Conservation (phyloP, 78 protist species). For the Pigoraptor vietnamica region DNA sequence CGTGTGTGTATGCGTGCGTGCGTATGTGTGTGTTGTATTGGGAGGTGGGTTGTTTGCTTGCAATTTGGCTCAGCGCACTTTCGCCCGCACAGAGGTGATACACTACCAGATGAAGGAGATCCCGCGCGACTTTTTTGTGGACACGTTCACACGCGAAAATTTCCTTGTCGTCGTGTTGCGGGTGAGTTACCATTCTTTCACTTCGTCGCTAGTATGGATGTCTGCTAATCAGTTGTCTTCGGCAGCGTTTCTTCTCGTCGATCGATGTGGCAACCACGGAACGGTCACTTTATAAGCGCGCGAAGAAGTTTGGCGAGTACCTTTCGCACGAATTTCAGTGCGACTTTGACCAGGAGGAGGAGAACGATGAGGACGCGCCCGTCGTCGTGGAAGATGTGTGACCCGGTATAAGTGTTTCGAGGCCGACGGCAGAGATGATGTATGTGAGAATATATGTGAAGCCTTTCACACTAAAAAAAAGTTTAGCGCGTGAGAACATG, state of each 20-base stretch:
- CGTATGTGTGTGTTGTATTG: no score
- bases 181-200: not conserved
- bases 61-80: not conserved
- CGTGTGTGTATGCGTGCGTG: no score
- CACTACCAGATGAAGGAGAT: slow-evolving; percentile 17
- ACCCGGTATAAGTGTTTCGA: no score
- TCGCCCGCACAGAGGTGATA: slow-evolving; percentile 13
- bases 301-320: not conserved
- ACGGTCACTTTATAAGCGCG: not conserved
- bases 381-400: not conserved
- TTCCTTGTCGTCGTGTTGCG: slow-evolving; percentile 2
- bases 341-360: slow-evolving; percentile 3
- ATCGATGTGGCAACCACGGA: not conserved
- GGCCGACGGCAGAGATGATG: no score
- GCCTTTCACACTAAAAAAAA: no score
- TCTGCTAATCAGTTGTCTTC: not conserved
- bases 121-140: slow-evolving; percentile 36
- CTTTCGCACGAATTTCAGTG: slow-evolving; percentile 5
- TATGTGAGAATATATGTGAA: no score
- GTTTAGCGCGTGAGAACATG: no score
- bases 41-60: no score
- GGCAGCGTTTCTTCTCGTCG: slow-evolving; percentile 15
- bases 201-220: not conserved
- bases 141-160: slow-evolving; percentile 10
- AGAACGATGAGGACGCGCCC: slow-evolving; percentile 9